Evolutionary conservation across 805 yeast species (phyloP), one percentile per base, ranked within the genome.

Genomic region (Lachancea meyersii): DNA sequence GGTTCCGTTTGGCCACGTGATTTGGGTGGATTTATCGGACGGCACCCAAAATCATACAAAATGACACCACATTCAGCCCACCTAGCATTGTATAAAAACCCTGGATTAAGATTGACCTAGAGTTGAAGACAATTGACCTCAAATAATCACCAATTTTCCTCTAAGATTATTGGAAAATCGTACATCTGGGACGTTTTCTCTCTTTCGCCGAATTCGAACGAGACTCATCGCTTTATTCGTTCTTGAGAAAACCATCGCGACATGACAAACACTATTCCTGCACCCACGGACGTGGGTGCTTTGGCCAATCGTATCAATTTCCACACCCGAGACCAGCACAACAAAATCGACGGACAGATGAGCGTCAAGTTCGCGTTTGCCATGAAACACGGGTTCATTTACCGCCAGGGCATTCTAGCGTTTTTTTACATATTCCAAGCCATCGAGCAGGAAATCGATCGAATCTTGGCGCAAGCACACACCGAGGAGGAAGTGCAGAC

Each of bases 261-360:
- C n/a, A 24, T 18, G 38, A 35, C 31, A 16, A 30, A 5, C 37
- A 10, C 37, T 3, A 72, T 86, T 24, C 95, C 95, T 2, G 71
- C 77, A n/a, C 81, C 82, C 43, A 74, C 76, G n/a, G 95, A 86
- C 58, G 67, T 80, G 14, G 95, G 89, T 20, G 95, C 95, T 5
- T 68, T 86, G 40, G 95, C 80, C 36, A 86, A 86, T 70, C 70
- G 95, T 58, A 86, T 86, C 56, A 86, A 86, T 61, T 58, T 61
- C 37, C 81, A 78, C 54, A 86, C 95, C 2, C 71, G 80, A 48
- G 63, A 69, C 14, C 70, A 72, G 22, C 95, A 86, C 67, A 78
- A 81, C 58, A 74, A 73, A 49, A 79, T 86, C 42, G 77, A 85
- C 60, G 80, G 81, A 48, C 64, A 77, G 55, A 78, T 86, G 65